Conservation (phyloP, 345 rosid genomes). For the Lepidium aucheri region DNA sequence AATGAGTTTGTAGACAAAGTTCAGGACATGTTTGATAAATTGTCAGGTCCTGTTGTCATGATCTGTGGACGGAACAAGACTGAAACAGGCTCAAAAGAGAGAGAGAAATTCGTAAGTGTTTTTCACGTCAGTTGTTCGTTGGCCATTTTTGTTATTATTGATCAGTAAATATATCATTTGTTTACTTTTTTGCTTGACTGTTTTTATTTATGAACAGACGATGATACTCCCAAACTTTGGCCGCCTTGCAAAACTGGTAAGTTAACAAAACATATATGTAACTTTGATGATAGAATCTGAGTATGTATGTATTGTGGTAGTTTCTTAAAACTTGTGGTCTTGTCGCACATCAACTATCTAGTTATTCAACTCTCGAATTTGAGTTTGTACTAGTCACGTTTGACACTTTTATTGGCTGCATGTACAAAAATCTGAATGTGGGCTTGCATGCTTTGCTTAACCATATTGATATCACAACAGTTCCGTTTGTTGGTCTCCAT, state of each 20-base stretch:
- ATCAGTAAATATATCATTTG: neutral
- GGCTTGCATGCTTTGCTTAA: neutral
- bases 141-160: neutral
- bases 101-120: conserved; percentile 72
- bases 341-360: neutral
- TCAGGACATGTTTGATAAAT: conserved; percentile 65
- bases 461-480: neutral
- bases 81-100: conserved; percentile 77
- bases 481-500: neutral
- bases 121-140: conserved; percentile 1
- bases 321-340: neutral
- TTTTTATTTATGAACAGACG: conserved; percentile 44
- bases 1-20: conserved; percentile 66
- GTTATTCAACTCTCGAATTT: neutral
- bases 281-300: neutral
- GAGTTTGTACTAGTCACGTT: neutral
- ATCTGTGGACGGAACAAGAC: conserved; percentile 84
- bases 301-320: neutral
- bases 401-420: neutral
- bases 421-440: neutral
- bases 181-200: neutral
- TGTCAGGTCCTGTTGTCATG: conserved; percentile 78
- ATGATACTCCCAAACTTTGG: conserved; percentile 91
- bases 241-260: conserved; percentile 85
- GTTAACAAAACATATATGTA: conserved; percentile 10